Conservation (phyloP, 148 eudicot species). For the Nepenthes gracilis region DNA sequence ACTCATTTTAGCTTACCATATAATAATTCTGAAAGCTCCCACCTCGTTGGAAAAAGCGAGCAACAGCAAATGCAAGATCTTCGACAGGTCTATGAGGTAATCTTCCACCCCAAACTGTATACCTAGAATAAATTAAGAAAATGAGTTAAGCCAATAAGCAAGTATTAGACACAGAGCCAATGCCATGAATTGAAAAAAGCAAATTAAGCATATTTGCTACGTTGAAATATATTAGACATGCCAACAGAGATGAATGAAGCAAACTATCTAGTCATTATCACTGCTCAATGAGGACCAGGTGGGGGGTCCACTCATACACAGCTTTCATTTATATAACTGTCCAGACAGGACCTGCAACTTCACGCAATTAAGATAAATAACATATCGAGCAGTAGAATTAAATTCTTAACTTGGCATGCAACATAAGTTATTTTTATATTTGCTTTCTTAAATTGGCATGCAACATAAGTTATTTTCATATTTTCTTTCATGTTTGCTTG, state of each 20-base stretch:
- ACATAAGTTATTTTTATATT: no score
- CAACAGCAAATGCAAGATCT: conserved; percentile 96
- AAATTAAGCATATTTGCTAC: not conserved
- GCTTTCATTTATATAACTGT: no score
- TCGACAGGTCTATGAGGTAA: conserved; percentile 87
- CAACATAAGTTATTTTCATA: no score
- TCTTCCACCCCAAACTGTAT: conserved; percentile 74
- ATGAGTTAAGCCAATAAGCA: not conserved
- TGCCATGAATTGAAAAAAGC: not conserved
- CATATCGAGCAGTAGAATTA: no score
- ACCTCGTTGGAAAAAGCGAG: conserved; percentile 91
- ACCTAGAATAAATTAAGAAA: conserved; percentile 36
- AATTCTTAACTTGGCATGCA: no score
- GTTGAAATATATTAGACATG: not conserved
- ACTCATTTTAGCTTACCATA: conserved; percentile 40
- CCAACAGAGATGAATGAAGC: not conserved
- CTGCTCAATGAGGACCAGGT: not conserved
- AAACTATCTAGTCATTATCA: not conserved
- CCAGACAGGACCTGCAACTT: no score
- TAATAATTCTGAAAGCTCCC: conserved; percentile 94
- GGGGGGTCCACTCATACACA: not conserved
- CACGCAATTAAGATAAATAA: no score
- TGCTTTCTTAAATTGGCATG: no score
- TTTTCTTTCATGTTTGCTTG: no score
- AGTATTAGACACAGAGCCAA: no score